Evolutionary conservation across 371 early-diverging fungal genomes (phyloP).

Genomic region (Lichtheimia ramosa): DNA sequence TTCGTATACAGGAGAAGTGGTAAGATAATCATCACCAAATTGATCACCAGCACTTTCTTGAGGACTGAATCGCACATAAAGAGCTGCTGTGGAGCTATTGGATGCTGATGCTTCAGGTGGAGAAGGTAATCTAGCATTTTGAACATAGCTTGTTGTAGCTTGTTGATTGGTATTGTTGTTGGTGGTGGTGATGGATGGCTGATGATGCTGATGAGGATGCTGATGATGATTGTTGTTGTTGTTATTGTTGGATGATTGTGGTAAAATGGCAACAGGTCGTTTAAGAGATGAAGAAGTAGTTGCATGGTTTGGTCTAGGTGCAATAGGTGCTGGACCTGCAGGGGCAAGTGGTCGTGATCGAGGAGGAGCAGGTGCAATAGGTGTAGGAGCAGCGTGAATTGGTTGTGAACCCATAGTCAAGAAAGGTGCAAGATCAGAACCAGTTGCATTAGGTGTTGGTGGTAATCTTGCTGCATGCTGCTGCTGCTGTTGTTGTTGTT

Average conservation of each 20-base stretch:
- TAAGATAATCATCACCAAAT: not conserved
- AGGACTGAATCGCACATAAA: constrained; percentile 18
- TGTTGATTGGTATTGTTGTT: not conserved
- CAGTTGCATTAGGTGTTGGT: not conserved
- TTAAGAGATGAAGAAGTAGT: not conserved
- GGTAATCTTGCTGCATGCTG: not conserved
- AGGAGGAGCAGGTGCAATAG: constrained; percentile 5
- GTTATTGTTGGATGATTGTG: too few species aligned
- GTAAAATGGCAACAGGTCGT: not conserved
- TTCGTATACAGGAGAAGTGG: not conserved
- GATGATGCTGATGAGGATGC: not conserved
- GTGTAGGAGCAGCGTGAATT: not conserved
- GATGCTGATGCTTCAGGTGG: not conserved
- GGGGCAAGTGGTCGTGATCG: not conserved
- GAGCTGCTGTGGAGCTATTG: constrained; percentile 9
- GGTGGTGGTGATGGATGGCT: not conserved
- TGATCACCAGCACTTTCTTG: constrained; percentile 1
- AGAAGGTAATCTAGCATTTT: not conserved
- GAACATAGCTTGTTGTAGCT: not conserved
- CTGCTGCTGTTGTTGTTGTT: constrained; percentile 2
- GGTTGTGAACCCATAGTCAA: constrained; percentile 9
- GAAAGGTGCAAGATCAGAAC: constrained; percentile 12
- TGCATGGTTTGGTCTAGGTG: not conserved
- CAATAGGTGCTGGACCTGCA: not conserved
- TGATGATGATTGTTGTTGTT: not conserved